Base-by-base conservation (phyloP, 345 rosid genomes). In the Streptanthus diversifolius region DNA sequence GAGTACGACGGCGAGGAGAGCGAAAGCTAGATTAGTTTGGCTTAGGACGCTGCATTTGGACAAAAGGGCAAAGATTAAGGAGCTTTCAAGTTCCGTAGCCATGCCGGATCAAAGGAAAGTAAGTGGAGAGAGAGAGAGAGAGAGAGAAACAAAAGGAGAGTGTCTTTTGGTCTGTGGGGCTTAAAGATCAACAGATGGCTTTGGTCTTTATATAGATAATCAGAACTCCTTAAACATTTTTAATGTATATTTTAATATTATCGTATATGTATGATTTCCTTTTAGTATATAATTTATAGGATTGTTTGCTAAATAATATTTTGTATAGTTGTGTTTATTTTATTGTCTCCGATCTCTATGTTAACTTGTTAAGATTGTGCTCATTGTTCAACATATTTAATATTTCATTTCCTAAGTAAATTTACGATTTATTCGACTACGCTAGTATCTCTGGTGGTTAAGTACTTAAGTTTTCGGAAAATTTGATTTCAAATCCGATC, bases 31-130 rank as follows among this genome's bases (percentile, higher is more conserved):
- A 49, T 66, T 82, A 5, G 80, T 79, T 58, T 68, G 84, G 7
- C 81, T 81, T 29, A 84, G 76, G 53, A 66, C 79, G 49, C 77
- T 70, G 72, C 88, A 87, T 85, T 85, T 85, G 68, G 92, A 82
- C 13, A 83, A 75, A 29, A 89, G 84, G 51, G 85, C 88, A 56
- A 85, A 78, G 55, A 82, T 54, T 71, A 85, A 78, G 21, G 80
- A 74, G 60, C 78, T 75, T 40, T 85, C 86, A 54, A 81, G 75
- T 70, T 80, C 70, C 7, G 82, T 80, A 61, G 80, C 83, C 89
- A 83, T 85, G 76, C 75, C 17, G 32, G 74, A 64, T 29, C 68
- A 41, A 64, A 30, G 51, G 21, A 30, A 71, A 18, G 29, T 7
- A 25, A 66, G 56, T 53, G 47, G 40, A 45, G 61, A 76, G 70